Evolutionary conservation across 495 filamentous ascomycete genomes (phyloP).

Genomic region (Lasiosphaeris hirsuta): DNA sequence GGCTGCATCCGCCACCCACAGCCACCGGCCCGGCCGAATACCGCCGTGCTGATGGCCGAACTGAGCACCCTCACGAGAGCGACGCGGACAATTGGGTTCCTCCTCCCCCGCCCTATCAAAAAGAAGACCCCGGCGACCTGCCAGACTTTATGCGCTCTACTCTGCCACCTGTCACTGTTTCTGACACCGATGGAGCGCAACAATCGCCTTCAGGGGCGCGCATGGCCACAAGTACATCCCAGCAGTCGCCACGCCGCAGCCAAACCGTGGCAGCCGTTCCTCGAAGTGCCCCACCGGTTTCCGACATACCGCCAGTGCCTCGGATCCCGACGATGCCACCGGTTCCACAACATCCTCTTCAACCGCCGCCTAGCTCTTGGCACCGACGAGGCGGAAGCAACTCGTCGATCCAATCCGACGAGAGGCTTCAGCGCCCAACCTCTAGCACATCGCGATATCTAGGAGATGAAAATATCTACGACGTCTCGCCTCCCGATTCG

Average conservation of each 20-base stretch:
- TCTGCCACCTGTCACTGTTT: conserved; percentile 30
- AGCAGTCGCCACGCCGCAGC: conserved; percentile 17
- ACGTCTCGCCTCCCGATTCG: conserved; percentile 54
- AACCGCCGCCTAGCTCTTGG: conserved; percentile 4
- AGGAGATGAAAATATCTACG: conserved; percentile 48
- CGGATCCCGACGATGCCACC: conserved; percentile 21
- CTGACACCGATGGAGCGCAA: conserved; percentile 7
- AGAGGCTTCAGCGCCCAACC: conserved; percentile 12
- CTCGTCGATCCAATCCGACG: conserved; percentile 6
- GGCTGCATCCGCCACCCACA: conserved; percentile 51
- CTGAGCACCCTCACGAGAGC: conserved; percentile 77
- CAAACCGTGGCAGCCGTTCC: conserved; percentile 12
- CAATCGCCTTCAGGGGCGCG: neutral
- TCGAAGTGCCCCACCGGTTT: conserved; percentile 17
- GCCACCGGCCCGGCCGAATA: conserved; percentile 42
- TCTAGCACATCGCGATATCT: conserved; percentile 26
- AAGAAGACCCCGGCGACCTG: conserved; percentile 57
- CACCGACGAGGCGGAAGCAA: conserved; percentile 17
- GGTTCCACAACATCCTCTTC: conserved; percentile 12
- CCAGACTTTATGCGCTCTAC: conserved; percentile 46
- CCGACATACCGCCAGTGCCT: conserved; percentile 27
- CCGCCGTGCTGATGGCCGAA: conserved; percentile 59
- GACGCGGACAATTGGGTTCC: conserved; percentile 93
- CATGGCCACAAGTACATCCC: conserved; percentile 9
- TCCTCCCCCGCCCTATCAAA: conserved; percentile 83